phyloP scores from a whole-genome alignment of 805 yeast genomes.

The Sugiyamaella lignohabitans region DNA sequence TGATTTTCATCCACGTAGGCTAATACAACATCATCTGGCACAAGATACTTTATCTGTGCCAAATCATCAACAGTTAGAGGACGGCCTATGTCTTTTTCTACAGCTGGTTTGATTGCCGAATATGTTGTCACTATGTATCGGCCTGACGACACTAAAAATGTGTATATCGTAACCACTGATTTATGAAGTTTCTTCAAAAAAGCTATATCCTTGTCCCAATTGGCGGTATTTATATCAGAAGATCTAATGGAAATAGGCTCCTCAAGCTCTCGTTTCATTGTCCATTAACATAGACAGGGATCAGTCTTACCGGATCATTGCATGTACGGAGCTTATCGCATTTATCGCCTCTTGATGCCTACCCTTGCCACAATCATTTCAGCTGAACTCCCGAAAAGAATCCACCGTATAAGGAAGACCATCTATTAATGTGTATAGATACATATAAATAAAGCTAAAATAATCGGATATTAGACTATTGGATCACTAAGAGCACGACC shows the following conservation, averaged over 20 bases:
- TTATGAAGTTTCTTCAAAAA: conserved; percentile 11
- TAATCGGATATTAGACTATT: too few species aligned
- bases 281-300: too few species aligned
- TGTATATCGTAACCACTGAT: conserved; percentile 43
- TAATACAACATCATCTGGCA: conserved; percentile 64
- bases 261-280: too few species aligned
- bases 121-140: conserved; percentile 55
- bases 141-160: conserved; percentile 50
- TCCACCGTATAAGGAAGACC: not conserved
- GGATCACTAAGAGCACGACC: not conserved
- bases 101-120: conserved; percentile 46
- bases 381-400: too few species aligned
- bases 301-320: too few species aligned
- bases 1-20: conserved; percentile 79
- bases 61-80: conserved; percentile 43
- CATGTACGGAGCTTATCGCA: too few species aligned
- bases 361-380: too few species aligned
- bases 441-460: not conserved
- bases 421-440: not conserved
- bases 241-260: too few species aligned
- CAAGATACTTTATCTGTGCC: conserved; percentile 52
- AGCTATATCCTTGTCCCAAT: too few species aligned
- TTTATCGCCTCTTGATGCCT: too few species aligned
- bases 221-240: too few species aligned
- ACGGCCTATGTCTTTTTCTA: conserved; percentile 41